phyloP scores from a whole-genome alignment of 179 eudicot genomes.

The Gypsophila paniculata region DNA sequence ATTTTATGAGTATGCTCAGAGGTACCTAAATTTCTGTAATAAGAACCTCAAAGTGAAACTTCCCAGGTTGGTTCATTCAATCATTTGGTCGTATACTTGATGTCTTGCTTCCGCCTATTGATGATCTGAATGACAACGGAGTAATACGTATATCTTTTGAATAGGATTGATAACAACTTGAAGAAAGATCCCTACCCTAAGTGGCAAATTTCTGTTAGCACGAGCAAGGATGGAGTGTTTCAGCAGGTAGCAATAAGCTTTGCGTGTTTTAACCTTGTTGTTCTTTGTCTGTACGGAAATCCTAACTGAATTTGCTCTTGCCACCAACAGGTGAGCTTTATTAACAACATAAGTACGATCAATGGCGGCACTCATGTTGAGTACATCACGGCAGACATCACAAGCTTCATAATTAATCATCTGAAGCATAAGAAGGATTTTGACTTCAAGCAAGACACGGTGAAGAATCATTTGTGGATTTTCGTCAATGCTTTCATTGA shows the following conservation, averaged over 20 bases:
- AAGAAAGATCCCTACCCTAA: constrained; percentile 54
- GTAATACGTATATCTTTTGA: too few species aligned
- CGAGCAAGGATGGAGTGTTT: constrained; percentile 80
- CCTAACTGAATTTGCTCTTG: too few species aligned
- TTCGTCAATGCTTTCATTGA: constrained; percentile 96
- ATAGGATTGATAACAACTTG: constrained; percentile 36
- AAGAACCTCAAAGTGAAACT: constrained; percentile 29
- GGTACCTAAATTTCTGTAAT: constrained; percentile 48
- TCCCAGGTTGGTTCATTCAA: constrained; percentile 37
- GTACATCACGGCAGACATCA: constrained; percentile 65
- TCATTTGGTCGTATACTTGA: background rate
- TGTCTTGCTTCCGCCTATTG: too few species aligned
- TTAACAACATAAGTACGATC: constrained; percentile 71
- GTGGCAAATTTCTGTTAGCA: constrained; percentile 80
- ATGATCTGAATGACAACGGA: too few species aligned
- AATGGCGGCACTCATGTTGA: constrained; percentile 98
- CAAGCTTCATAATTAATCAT: constrained; percentile 41
- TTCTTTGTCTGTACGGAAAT: too few species aligned
- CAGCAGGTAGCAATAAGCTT: constrained; percentile 56
- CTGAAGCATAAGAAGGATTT: constrained; percentile 69
- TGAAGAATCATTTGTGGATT: constrained; percentile 82
- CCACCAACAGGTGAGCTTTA: constrained; percentile 74
- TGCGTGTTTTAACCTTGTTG: background rate
- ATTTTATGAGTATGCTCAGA: constrained; percentile 63
- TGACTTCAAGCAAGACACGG: constrained; percentile 55